phyloP scores from a whole-genome alignment of 129 eudicot genomes.

The Deinandra increscens region DNA sequence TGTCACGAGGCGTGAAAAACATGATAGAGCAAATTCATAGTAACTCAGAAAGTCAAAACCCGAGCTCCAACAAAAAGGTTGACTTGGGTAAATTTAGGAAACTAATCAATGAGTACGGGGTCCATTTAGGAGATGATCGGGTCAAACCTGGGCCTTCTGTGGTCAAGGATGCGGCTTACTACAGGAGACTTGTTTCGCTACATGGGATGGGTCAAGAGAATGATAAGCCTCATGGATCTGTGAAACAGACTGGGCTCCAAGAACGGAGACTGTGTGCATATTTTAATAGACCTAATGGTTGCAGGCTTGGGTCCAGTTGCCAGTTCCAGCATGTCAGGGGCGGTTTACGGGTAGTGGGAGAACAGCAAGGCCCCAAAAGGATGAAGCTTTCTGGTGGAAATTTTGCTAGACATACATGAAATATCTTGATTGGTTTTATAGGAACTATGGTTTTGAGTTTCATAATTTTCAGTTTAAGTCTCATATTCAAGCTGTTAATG shows the following conservation, averaged over 20 bases:
- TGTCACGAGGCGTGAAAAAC: slow-evolving; percentile 1
- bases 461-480: not conserved
- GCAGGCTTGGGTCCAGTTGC: slow-evolving; percentile 42
- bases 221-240: slow-evolving; percentile 26
- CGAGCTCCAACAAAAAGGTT: slow-evolving; percentile 11
- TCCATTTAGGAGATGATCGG: not conserved
- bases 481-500: not conserved
- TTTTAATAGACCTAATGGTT: slow-evolving; percentile 36
- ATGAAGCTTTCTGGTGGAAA: slow-evolving; percentile 24
- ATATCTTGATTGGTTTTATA: not conserved
- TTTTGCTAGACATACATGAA: slow-evolving; percentile 13
- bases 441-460: not conserved
- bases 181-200: slow-evolving; percentile 36
- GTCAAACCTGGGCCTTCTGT: slow-evolving; percentile 11
- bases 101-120: slow-evolving; percentile 37
- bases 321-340: slow-evolving; percentile 28
- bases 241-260: slow-evolving; percentile 8
- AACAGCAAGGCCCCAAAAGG: slow-evolving; percentile 29
- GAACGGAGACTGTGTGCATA: slow-evolving; percentile 27
- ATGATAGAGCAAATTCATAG: not conserved
- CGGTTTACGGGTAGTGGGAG: slow-evolving; percentile 1
- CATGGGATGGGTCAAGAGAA: slow-evolving; percentile 36
- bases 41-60: not conserved
- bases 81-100: slow-evolving; percentile 29
- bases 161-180: slow-evolving; percentile 37